Base-by-base conservation (phyloP, 1,139 yeast genomes). In the Hanseniaspora uvarum region DNA sequence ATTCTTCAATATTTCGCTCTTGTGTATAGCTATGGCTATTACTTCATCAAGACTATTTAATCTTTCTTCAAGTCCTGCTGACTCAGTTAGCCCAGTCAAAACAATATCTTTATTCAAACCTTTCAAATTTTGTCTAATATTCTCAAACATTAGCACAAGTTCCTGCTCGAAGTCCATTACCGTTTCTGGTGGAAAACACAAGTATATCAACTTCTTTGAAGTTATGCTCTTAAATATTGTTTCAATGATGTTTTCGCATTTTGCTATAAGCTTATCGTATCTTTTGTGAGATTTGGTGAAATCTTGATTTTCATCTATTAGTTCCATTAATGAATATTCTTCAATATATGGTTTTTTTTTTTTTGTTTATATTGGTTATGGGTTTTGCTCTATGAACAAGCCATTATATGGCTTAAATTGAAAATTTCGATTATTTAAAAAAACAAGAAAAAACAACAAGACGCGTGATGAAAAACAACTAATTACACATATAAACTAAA, bases 131-230 rank as follows among this genome's bases (percentile, higher is more conserved):
- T 19, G 23, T 31, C 46, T 19, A 12, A 44, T 30, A 38, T 44
- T 44, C 19, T 44, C 46, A 21, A 44, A 44, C 46, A 44, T 44
- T 14, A 31, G 16, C 24, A 44, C 37, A 18, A 44, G 46, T 23
- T 44, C 37, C 16, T 44, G 28, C 34, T 44, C 46, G 14, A 30
- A 44, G 19, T 44, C 37, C 10, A 44, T 14, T 4, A 44, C 46
- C 5, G 46, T 43, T 14, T 50, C 53, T 3, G 24, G 10, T 19
- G 53, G 53, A 24, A 50, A 50, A 21, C 53, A 50, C 5, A 34
- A 28, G 28, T 50, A 38, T 5, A 50, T 44, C 18, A 44, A 26
- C 14, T 39, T 50, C 23, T 50, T 50, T 2, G 53, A 50, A 11
- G 47, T 36, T 12, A 50, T 37, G 14, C 40, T 50, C 16, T 38